These are phyloP conservation scores for Solanum hybrid DNA, from an alignment of 305 asterid genomes.

Conservation along the genomic window DNA sequence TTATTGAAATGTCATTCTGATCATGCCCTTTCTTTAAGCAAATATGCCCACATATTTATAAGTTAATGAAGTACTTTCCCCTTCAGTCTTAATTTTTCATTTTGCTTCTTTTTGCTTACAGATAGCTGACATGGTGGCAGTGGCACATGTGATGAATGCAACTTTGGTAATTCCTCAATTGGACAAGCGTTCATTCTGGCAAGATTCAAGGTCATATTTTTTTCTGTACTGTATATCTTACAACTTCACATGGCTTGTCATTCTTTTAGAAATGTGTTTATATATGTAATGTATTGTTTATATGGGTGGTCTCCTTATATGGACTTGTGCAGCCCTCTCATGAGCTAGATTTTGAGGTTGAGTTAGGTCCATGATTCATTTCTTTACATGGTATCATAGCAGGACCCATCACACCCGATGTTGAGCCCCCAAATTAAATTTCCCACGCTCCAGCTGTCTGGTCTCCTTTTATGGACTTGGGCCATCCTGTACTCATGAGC, in stretches of 20 bases:
- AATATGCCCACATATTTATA: background rate
- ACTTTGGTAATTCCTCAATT: conserved; percentile 89
- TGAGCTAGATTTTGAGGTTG: background rate
- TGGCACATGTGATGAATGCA: conserved; percentile 88
- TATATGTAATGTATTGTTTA: background rate
- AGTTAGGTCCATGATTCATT: background rate
- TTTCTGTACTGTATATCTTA: background rate
- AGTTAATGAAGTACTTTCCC: background rate
- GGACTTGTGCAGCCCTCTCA: background rate
- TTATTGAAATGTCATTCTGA: background rate
- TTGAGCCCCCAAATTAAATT: background rate
- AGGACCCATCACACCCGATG: background rate
- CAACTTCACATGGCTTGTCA: background rate
- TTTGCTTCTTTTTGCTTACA: conserved; percentile 17
- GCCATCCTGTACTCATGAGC: background rate
- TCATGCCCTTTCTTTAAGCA: background rate
- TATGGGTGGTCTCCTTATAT: background rate
- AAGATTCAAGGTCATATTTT: conserved; percentile 66
- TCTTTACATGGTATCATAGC: background rate
- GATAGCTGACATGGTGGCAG: conserved; percentile 99
- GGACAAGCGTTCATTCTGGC: conserved; percentile 93
- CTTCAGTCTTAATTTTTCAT: background rate
- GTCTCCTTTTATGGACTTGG: background rate
- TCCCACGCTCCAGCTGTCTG: background rate
- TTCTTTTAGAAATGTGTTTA: background rate